Evolutionary conservation across 1,139 yeast species (phyloP).

Genomic region (Sugiyamaella pinicola): DNA sequence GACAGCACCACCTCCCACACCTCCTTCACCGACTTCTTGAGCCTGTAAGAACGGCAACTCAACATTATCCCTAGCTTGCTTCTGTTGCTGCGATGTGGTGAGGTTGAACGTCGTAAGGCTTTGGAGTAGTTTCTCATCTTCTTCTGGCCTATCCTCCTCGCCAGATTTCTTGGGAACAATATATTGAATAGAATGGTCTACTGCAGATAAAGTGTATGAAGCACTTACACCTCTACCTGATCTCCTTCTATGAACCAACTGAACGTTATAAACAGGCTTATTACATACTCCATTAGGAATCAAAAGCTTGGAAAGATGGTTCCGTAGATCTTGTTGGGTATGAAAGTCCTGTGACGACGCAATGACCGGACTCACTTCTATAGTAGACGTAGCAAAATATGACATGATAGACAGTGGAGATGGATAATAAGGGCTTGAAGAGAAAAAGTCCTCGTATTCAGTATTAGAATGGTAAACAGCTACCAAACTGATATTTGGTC

Average conservation of each 20-base stretch:
- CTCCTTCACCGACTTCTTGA: conserved; percentile 74
- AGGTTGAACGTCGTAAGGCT: conserved; percentile 87
- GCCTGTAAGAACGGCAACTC: conserved; percentile 90
- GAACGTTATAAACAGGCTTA: conserved; percentile 49
- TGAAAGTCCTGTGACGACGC: conserved; percentile 31
- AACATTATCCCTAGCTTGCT: conserved; percentile 76
- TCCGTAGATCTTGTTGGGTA: conserved; percentile 56
- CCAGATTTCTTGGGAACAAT: conserved; percentile 40
- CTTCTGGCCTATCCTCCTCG: conserved; percentile 43
- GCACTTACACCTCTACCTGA: conserved; percentile 78
- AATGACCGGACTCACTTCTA: conserved; percentile 55
- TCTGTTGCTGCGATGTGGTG: conserved; percentile 72
- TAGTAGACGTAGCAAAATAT: conserved; percentile 71
- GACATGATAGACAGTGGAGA: conserved; percentile 58
- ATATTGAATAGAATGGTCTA: conserved; percentile 53
- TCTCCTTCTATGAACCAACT: conserved; percentile 69
- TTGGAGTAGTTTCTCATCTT: conserved; percentile 52
- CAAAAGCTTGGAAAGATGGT: conserved; percentile 47
- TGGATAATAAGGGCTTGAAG: conserved; percentile 43
- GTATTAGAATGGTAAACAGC: conserved; percentile 57
- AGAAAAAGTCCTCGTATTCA: conserved; percentile 20
- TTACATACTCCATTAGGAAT: conserved; percentile 57
- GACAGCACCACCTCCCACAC: conserved; percentile 65
- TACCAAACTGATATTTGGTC: conserved; percentile 56
- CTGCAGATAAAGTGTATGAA: conserved; percentile 54